These are phyloP conservation scores for Zygoascus tannicola DNA, from an alignment of 805 yeast genomes.

Conservation along the genomic window DNA sequence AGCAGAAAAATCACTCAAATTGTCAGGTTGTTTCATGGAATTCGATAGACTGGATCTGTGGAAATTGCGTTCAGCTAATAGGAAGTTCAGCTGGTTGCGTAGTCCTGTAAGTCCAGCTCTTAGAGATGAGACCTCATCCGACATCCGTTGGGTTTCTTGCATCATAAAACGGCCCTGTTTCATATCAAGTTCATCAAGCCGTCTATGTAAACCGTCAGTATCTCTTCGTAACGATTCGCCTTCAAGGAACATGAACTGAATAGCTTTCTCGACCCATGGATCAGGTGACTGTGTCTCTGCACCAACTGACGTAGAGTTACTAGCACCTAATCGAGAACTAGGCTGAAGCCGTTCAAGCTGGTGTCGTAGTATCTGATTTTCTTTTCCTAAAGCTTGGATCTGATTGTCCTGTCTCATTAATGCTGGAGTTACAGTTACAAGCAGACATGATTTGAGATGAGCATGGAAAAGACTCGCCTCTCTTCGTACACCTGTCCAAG, in stretches of 20 bases:
- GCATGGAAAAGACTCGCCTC: constrained; percentile 6
- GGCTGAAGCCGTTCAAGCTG: constrained; percentile 21
- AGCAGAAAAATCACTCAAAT: no score
- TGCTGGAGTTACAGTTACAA: constrained; percentile 21
- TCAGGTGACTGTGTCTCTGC: constrained; percentile 1
- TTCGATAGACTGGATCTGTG: no score
- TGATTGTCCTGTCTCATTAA: constrained; percentile 22
- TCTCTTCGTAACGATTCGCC: constrained; percentile 29
- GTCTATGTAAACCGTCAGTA: constrained; percentile 24
- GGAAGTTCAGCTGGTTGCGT: constrained; percentile 29
- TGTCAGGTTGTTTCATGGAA: no score
- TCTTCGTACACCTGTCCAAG: constrained; percentile 19
- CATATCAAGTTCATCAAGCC: constrained; percentile 26
- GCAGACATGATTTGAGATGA: constrained; percentile 22
- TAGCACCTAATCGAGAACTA: not conserved
- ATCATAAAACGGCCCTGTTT: constrained; percentile 26
- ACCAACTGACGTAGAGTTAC: constrained; percentile 6
- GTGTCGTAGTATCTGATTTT: constrained; percentile 24
- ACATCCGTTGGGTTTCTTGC: constrained; percentile 27
- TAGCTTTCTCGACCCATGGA: constrained; percentile 12
- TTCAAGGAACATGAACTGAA: constrained; percentile 20
- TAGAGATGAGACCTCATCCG: constrained; percentile 27
- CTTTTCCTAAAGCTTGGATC: constrained; percentile 24
- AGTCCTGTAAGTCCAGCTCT: constrained; percentile 25
- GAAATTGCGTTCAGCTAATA: constrained; percentile 24